Percentiles rank a stretch among this genome's conserved stretches.
phyloP scores from a whole-genome alignment of 2,329 filamentous ascomycete genomes.

The Aspergillus sp. region DNA sequence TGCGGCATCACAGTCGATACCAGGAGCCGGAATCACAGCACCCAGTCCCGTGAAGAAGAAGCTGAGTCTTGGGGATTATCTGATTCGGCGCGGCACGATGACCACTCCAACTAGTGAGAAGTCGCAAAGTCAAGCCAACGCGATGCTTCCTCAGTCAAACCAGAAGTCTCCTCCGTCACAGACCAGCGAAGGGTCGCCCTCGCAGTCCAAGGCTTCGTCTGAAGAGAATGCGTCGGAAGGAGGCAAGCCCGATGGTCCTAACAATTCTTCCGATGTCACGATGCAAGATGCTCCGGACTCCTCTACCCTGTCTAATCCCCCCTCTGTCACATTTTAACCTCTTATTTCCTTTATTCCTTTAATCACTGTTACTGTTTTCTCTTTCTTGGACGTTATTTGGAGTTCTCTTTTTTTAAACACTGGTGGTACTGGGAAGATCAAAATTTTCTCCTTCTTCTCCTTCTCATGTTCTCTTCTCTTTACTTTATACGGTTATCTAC shows the following conservation, averaged over 20 bases:
- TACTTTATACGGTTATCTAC: not conserved
- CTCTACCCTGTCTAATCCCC: conserved; percentile 18
- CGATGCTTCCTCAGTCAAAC: conserved; percentile 12
- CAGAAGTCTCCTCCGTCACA: conserved; percentile 16
- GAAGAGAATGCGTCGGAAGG: conserved; percentile 5
- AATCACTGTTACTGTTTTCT: conserved; percentile 1
- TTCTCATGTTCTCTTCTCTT: not conserved
- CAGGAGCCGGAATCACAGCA: conserved; percentile 27
- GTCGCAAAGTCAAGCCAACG: conserved; percentile 20
- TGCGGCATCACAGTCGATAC: conserved; percentile 16
- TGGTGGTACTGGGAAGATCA: conserved; percentile 1
- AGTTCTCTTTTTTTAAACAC: not conserved
- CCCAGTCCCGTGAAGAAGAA: conserved; percentile 45
- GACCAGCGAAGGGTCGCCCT: conserved; percentile 6
- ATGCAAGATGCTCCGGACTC: conserved; percentile 26
- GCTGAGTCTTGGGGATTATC: conserved; percentile 43
- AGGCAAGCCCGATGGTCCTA: conserved; percentile 14
- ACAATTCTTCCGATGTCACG: conserved; percentile 16
- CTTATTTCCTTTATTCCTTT: not conserved
- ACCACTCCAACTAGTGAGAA: conserved; percentile 36
- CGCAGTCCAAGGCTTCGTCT: conserved; percentile 5
- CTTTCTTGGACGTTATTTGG: not conserved
- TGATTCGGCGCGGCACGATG: conserved; percentile 35
- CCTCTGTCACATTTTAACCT: conserved; percentile 18
- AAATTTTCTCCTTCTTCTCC: conserved; percentile 8